Evolutionary conservation across 2,329 filamentous ascomycete genomes (phyloP).

Genomic region (Peltaster fructicola): DNA sequence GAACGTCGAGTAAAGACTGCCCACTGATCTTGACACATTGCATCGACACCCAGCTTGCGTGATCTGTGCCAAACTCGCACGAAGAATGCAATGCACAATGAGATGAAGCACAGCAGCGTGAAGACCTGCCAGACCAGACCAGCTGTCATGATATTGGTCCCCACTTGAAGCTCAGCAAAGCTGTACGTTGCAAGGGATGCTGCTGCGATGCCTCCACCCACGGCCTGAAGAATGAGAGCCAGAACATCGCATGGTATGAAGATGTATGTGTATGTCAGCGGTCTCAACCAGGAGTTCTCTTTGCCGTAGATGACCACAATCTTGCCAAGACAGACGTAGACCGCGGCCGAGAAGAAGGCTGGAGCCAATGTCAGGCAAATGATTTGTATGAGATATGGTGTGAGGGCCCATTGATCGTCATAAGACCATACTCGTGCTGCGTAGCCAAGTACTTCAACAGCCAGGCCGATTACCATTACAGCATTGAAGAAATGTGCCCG

Average conservation of each 20-base stretch:
- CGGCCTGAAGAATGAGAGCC: slow-evolving; percentile 42
- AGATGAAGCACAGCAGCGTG: slow-evolving; percentile 38
- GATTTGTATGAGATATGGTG: too few relatives aligned
- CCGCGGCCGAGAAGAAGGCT: slow-evolving; percentile 44
- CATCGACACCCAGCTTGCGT: too few relatives aligned
- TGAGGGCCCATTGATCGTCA: slow-evolving; percentile 29
- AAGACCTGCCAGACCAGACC: slow-evolving; percentile 44
- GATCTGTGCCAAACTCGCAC: too few relatives aligned
- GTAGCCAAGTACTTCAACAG: slow-evolving; percentile 39
- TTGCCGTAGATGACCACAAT: too few relatives aligned
- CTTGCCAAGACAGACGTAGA: slow-evolving; percentile 42
- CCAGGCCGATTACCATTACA: slow-evolving; percentile 29
- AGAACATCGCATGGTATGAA: slow-evolving; percentile 48
- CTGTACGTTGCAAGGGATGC: slow-evolving; percentile 16
- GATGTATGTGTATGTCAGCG: slow-evolving; percentile 15
- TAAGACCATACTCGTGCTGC: slow-evolving; percentile 27
- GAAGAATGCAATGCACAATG: slow-evolving; percentile 3
- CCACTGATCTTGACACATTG: too few relatives aligned
- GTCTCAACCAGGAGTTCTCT: too few relatives aligned
- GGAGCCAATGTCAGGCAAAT: slow-evolving; percentile 44
- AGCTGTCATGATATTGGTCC: slow-evolving; percentile 48
- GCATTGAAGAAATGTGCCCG: too few relatives aligned
- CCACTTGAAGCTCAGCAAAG: slow-evolving; percentile 17
- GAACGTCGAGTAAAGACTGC: slow-evolving; percentile 2
- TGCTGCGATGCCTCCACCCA: too few relatives aligned